Base-by-base conservation (phyloP, 1,284 basidiomycete genomes). In the Somion occarium region DNA sequence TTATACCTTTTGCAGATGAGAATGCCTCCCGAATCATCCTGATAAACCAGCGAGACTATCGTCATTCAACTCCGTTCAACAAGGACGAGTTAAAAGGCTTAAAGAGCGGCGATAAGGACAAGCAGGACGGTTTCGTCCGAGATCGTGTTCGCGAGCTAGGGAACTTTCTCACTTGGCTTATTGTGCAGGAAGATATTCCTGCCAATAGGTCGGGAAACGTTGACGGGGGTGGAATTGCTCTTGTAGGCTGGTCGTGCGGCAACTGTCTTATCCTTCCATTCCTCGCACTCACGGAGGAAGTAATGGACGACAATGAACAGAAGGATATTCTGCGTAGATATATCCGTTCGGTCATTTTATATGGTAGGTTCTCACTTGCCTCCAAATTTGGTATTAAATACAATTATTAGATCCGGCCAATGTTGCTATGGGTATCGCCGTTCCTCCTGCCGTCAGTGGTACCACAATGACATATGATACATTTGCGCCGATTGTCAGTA, bases 321-420 rank as follows among this genome's bases (percentile, higher is more conserved):
- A 20, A 20, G 4, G 15, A 24, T n/a, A 3, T 43, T 3, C 19
- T 49, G 11, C 24, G 25, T 3, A 22, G 15, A 3, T 49, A 49
- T 26, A 38, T 49, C 15, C 2, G 48, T 5, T 24, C 19, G 3
- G 18, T 15, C 20, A 26, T 49, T 5, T 18, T 49, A 26, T 49
- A 24, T 19, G 48, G 48, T 49, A 27, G 7, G 48, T 49, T 9
- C 41, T n/a, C 34, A 37, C n/a, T 11, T 11, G 11, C 38, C n/a
- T 39, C 20, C n/a, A 5, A 37, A 9, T 11, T 20, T 42, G 19
- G 11, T 11, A 20, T 22, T 11, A 19, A 42, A 12, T 12, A 9
- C 20, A 19, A 42, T 22, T 20, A 9, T 9, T 42, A 37, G 34
- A 37, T 37, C 11, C 34, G n/a, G 11, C 34, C 11, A 11, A 37